Conservation (phyloP, 1,284 basidiomycete genomes). For the Entoloma clypeatum region DNA sequence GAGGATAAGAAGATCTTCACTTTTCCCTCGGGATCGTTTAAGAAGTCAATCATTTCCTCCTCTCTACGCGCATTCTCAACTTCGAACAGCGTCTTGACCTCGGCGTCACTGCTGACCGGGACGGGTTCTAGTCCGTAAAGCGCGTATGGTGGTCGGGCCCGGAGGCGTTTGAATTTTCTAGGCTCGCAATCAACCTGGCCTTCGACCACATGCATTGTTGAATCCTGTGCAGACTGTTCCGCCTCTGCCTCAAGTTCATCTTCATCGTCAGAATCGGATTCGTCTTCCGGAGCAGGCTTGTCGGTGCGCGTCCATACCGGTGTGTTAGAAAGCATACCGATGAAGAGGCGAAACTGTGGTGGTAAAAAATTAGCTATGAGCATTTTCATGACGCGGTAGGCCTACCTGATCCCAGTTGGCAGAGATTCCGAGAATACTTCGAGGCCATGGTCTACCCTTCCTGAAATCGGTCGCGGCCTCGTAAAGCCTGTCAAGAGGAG, state of each 20-base stretch:
- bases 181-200: slow-evolving; percentile 5
- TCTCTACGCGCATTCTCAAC: slow-evolving; percentile 36
- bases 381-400: neutral
- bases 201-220: slow-evolving; percentile 7
- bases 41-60: slow-evolving; percentile 47
- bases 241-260: slow-evolving; percentile 9
- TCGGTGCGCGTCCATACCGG: slow-evolving; percentile 29
- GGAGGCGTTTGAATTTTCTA: slow-evolving; percentile 13
- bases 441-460: slow-evolving; percentile 49
- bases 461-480: slow-evolving; percentile 57
- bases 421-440: slow-evolving; percentile 35
- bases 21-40: slow-evolving; percentile 50
- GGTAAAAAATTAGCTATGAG: neutral
- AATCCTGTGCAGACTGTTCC: neutral
- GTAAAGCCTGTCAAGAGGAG: slow-evolving; percentile 50
- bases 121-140: slow-evolving; percentile 25
- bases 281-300: slow-evolving; percentile 21
- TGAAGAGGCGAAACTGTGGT: slow-evolving; percentile 51
- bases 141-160: slow-evolving; percentile 30
- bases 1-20: slow-evolving; percentile 63
- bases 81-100: slow-evolving; percentile 33
- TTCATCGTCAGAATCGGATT: slow-evolving; percentile 18
- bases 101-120: slow-evolving; percentile 26
- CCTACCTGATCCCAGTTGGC: slow-evolving; percentile 62
- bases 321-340: slow-evolving; percentile 44